Percentiles rank a stretch among this genome's conserved stretches.
phyloP scores from a whole-genome alignment of 257 asterid genomes.

The Perilla frutescens region DNA sequence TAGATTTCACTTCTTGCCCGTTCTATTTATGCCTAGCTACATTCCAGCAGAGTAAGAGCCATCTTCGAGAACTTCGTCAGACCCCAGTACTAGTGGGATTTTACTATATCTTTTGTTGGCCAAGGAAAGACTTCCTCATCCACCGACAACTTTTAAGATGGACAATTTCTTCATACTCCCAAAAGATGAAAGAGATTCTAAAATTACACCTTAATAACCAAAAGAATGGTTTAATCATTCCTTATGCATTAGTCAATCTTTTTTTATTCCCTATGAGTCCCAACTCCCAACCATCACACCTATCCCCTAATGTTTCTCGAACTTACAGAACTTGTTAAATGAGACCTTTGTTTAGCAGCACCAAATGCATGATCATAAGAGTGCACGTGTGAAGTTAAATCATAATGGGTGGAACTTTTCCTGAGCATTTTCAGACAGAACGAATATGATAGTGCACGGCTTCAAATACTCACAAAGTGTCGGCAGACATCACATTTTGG shows the following conservation, averaged over 20 bases:
- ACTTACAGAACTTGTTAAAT: not conserved
- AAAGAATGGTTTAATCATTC: not conserved
- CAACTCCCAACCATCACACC: not conserved
- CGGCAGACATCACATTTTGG: slow-evolving; percentile 95
- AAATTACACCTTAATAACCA: not conserved
- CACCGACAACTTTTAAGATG: not conserved
- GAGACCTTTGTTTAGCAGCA: not conserved
- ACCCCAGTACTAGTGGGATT: not conserved
- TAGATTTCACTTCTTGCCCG: not conserved
- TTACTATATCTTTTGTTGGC: not conserved
- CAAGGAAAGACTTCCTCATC: not conserved
- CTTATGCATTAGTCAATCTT: no score
- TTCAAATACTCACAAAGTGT: slow-evolving; percentile 69
- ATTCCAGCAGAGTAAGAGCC: not conserved
- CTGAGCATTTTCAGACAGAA: slow-evolving; percentile 12
- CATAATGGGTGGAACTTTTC: not conserved
- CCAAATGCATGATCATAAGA: slow-evolving; percentile 3
- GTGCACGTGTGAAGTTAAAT: slow-evolving; percentile 8
- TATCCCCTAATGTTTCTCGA: not conserved
- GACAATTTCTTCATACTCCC: not conserved
- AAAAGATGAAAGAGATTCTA: slow-evolving; percentile 2
- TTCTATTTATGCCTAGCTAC: not conserved
- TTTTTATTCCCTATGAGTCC: not conserved
- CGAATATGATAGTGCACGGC: not conserved
- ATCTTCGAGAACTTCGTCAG: not conserved